phyloP scores from a whole-genome alignment of 202 grass and related monocot genomes.

The Thinopyrum obtusiflorum region DNA sequence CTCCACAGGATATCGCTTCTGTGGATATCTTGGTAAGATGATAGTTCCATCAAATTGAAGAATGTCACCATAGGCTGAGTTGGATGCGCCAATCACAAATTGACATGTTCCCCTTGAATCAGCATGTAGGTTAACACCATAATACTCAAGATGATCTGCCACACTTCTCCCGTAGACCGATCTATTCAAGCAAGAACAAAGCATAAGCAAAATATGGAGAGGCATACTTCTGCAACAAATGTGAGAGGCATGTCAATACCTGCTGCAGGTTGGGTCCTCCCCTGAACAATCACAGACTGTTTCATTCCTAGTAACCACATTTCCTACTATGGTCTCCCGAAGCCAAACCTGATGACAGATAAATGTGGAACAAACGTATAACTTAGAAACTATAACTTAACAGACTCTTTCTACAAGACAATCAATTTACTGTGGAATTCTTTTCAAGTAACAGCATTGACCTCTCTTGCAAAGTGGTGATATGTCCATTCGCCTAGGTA shows the following conservation, averaged over 20 bases:
- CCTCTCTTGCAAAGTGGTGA: conserved; percentile 91
- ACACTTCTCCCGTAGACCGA: conserved; percentile 79
- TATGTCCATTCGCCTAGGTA: conserved; percentile 74
- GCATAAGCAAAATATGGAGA: background rate
- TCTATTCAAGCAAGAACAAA: conserved; percentile 41
- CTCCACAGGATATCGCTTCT: conserved; percentile 15
- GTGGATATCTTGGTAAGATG: conserved; percentile 42
- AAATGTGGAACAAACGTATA: conserved; percentile 22
- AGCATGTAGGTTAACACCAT: conserved; percentile 52
- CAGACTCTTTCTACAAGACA: background rate
- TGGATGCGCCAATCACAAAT: conserved; percentile 46
- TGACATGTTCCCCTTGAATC: conserved; percentile 67
- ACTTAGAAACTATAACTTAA: background rate
- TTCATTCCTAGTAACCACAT: conserved; percentile 49
- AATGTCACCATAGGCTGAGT: conserved; percentile 32
- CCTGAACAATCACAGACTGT: conserved; percentile 81
- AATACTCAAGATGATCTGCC: conserved; percentile 80
- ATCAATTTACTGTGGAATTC: background rate
- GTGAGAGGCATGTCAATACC: conserved; percentile 34
- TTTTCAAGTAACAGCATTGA: conserved; percentile 31
- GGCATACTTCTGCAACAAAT: conserved; percentile 13
- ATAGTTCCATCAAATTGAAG: conserved; percentile 42
- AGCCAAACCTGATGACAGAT: conserved; percentile 75
- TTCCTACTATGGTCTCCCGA: conserved; percentile 47
- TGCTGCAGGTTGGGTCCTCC: conserved; percentile 84